Base-by-base conservation (phyloP, 2,329 filamentous ascomycete genomes). In the Chaetomiaceae sp. region DNA sequence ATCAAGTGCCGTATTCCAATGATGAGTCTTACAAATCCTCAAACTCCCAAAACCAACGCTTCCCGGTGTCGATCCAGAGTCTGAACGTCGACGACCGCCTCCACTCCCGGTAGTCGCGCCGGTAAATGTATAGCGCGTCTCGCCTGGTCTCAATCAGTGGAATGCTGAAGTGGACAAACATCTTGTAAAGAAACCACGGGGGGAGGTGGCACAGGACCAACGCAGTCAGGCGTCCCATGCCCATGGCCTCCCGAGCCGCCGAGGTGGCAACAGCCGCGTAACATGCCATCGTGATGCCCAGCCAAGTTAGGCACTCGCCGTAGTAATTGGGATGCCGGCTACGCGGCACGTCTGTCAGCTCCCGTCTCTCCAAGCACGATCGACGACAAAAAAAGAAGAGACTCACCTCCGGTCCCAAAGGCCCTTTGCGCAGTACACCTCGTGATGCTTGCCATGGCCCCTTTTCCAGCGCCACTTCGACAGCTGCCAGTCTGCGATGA, bases 221-320 rank as follows among this genome's bases (percentile, higher is more conserved):
- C 1, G 65, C 68, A 0, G 64, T 54, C 1, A 66, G 2, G 1
- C 39, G 21, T 2, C 62, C 56, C 33, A 85, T 61, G 0, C 82
- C 81, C 61, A 87, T 73, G 0, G 77, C 81, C 2, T 70, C 60
- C 63, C 81, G 79, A 2, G 78, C 78, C 0, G 78, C 73, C n/a
- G 66, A 68, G 13, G 71, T 70, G 1, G 77, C 65, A 43, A 88
- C 68, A 1, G 81, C 69, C 1, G 82, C 81, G 0, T 76, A 79
- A 0, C 80, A 75, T 1, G 73, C 67, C 5, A 79, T 77, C 0
- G 83, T 82, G 51, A 87, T 77, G 1, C 85, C 84, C 0, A 78
- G 81, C 85, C 83, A 88, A 27, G 88, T 69, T 10, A 80, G 83
- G 23, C 73, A 75, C 65, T 87, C 84, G n/a, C 84, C 85, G 63